Conservation (phyloP, 2,329 filamentous ascomycete species). For the Colletotrichum siamense region DNA sequence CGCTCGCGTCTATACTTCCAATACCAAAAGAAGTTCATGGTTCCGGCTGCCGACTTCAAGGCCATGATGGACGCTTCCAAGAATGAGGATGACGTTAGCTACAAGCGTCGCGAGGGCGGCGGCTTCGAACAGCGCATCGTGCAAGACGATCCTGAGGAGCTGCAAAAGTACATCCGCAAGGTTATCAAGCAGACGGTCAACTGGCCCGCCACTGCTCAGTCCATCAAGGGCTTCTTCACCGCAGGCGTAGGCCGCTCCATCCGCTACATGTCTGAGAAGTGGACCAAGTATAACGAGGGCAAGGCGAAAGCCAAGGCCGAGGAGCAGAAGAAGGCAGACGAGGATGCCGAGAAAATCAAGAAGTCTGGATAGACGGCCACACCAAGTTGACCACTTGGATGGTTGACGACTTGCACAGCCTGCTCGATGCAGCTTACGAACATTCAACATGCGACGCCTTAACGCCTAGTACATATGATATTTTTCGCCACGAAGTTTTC, state of each 20-base stretch:
- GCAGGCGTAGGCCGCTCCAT: constrained; percentile 73
- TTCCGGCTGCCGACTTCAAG: constrained; percentile 83
- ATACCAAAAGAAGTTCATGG: constrained; percentile 89
- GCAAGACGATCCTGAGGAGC: constrained; percentile 66
- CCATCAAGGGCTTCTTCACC: constrained; percentile 82
- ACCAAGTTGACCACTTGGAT: background rate
- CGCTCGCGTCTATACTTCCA: constrained; percentile 90
- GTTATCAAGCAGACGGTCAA: constrained; percentile 88
- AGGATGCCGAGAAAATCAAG: constrained; percentile 1
- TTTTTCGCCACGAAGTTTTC: background rate
- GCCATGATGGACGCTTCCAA: constrained; percentile 80
- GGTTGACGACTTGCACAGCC: background rate
- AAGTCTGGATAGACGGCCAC: background rate
- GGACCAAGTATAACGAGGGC: constrained; percentile 65
- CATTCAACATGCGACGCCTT: background rate
- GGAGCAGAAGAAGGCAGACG: constrained; percentile 25
- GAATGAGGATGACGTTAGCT: constrained; percentile 70
- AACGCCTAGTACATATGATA: background rate
- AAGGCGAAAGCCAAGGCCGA: constrained; percentile 30
- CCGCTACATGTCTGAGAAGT: constrained; percentile 85
- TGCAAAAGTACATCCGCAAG: constrained; percentile 73
- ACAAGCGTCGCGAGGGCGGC: constrained; percentile 78
- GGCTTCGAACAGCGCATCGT: constrained; percentile 88
- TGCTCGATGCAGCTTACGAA: background rate
- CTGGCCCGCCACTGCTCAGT: constrained; percentile 92